Evolutionary conservation across 2,329 filamentous ascomycete genomes (phyloP).

Genomic region (Exophiala xenobiotica): DNA sequence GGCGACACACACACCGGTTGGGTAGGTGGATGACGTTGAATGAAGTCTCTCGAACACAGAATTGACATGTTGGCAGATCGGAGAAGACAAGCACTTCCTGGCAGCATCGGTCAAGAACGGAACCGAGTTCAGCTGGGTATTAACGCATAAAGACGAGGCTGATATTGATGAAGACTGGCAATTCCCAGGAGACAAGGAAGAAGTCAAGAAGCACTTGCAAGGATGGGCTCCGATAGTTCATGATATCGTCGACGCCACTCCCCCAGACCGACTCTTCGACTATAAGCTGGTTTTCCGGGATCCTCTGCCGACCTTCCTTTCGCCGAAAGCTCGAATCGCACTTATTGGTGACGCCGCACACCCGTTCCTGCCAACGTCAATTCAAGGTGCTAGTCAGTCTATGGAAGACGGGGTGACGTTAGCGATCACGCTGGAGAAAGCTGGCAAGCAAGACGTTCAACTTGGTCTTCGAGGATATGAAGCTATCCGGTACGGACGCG

Average conservation of each 20-base stretch:
- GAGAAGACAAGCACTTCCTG: conserved; percentile 52
- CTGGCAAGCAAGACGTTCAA: conserved; percentile 30
- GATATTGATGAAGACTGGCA: conserved; percentile 58
- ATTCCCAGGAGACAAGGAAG: conserved; percentile 53
- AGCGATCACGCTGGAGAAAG: conserved; percentile 43
- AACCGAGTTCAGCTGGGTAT: conserved; percentile 56
- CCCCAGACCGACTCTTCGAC: conserved; percentile 21
- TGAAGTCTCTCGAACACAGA: neutral
- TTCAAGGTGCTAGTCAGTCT: conserved; percentile 50
- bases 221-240: conserved; percentile 49
- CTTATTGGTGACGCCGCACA: conserved; percentile 54
- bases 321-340: conserved; percentile 44
- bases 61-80: conserved; percentile 13
- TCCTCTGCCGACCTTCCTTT: conserved; percentile 35
- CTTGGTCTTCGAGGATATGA: conserved; percentile 31
- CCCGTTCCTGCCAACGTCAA: conserved; percentile 50
- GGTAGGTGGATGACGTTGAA: conserved; percentile 8
- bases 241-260: conserved; percentile 31
- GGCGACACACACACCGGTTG: conserved; percentile 55
- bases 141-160: conserved; percentile 49
- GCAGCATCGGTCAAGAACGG: conserved; percentile 54
- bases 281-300: conserved; percentile 28
- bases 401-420: conserved; percentile 53
- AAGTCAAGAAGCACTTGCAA: conserved; percentile 52
- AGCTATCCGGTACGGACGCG: conserved; percentile 29